Base-by-base conservation (phyloP, 192 early-diverging fungal genomes). In the Coemansia sp. region DNA sequence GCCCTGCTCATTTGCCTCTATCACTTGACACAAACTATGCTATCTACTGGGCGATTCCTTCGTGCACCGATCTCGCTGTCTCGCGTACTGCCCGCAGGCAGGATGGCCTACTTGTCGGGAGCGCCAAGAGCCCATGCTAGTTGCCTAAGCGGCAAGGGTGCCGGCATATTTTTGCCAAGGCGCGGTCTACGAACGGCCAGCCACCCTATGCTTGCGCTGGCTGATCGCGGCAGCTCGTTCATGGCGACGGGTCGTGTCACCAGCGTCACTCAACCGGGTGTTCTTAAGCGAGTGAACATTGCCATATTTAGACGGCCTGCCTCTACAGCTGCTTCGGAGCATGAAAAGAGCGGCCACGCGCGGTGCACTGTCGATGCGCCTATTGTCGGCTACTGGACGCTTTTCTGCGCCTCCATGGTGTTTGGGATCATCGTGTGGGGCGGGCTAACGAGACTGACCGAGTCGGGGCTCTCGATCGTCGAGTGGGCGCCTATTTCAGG, bases 401-500 rank as follows among this genome's bases (percentile, higher is more conserved):
- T 95, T 47, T 89, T 90, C 25, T 93, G 89, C 66, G 93, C 91
- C 3, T 89, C 88, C 18, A 88, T 96, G 66, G 90, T 94, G 35
- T 99, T 95, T 84, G 89, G 88, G 6, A 96, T 99, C 58, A 91
- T 99, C 6, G 90, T 95, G 6, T 86, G 96, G 60, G 97, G 97
- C 59, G 97, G 97, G 0, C 71, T 99, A 50, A 99, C 97, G 36
- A 87, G 97, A 35, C 82, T 99, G 66, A 99, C 97, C n/a, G 97
- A 97, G 76, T 92, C 90, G 63, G 97, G 97, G 3, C 84, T 99
- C 18, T 96, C 94, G 37, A 99, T 99, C 66, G 88, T 89, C 37
- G 97, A 99, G 70, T 99, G 97, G 97, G 95, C 95, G 35, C 75
- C 95, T 52, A 95, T 99, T 68, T 89, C 88, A 34, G 97, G 97